These are phyloP conservation scores for Cercospora sp. DNA, from an alignment of 2,329 filamentous ascomycete genomes.

Conservation along the genomic window DNA sequence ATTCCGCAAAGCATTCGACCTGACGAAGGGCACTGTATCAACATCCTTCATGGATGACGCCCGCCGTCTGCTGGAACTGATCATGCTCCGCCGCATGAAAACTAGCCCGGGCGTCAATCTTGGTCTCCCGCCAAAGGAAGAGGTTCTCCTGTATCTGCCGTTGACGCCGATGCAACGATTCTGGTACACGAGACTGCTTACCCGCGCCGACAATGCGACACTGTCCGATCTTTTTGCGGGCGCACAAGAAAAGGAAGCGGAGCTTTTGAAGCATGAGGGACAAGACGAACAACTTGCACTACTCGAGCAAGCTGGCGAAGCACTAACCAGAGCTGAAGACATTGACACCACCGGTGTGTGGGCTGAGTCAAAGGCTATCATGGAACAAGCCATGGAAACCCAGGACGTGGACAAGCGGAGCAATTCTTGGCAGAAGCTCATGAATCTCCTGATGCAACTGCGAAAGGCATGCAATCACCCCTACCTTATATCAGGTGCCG, in stretches of 20 bases:
- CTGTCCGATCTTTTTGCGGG: slow-evolving; percentile 56
- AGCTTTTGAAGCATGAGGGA: slow-evolving; percentile 39
- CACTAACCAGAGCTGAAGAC: slow-evolving; percentile 31
- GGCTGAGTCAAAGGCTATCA: slow-evolving; percentile 49
- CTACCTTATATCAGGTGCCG: slow-evolving; percentile 51
- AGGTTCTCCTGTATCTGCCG: slow-evolving; percentile 58
- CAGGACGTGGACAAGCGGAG: slow-evolving; percentile 28
- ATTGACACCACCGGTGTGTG: slow-evolving; percentile 41
- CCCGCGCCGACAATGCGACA: slow-evolving; percentile 53
- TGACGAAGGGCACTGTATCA: slow-evolving; percentile 56
- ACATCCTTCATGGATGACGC: slow-evolving; percentile 55
- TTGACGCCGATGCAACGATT: slow-evolving; percentile 59
- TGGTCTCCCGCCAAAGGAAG: slow-evolving; percentile 58
- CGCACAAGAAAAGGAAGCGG: slow-evolving; percentile 48
- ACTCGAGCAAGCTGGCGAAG: slow-evolving; percentile 36
- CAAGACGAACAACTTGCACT: slow-evolving; percentile 36
- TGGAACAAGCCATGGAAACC: slow-evolving; percentile 43
- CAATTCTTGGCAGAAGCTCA: slow-evolving; percentile 44
- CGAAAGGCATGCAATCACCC: slow-evolving; percentile 59
- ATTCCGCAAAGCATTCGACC: slow-evolving; percentile 59
- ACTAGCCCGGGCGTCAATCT: slow-evolving; percentile 55
- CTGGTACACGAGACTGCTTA: slow-evolving; percentile 60
- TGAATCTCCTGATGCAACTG: slow-evolving; percentile 59
- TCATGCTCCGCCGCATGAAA: slow-evolving; percentile 63
- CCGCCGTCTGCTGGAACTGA: slow-evolving; percentile 54